Conservation (phyloP, 2,329 filamentous ascomycete species). For the Colletotrichum sojae region DNA sequence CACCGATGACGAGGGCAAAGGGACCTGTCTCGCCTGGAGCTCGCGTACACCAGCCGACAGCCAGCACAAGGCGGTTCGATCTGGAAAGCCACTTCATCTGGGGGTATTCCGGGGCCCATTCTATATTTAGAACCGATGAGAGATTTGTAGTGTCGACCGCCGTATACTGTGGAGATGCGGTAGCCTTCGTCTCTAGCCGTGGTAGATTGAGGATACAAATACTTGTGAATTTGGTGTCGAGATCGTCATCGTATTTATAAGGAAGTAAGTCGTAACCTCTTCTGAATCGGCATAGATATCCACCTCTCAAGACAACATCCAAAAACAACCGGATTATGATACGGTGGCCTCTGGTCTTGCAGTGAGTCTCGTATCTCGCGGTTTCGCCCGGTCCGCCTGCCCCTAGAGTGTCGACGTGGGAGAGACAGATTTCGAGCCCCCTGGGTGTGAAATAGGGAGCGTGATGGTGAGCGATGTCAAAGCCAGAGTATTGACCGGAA, state of each 20-base stretch:
- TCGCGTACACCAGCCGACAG: not conserved
- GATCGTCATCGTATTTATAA: not conserved
- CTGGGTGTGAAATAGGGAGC: slow-evolving; percentile 8
- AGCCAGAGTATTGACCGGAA: not conserved
- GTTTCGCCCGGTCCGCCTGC: not conserved
- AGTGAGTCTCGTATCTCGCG: slow-evolving; percentile 8
- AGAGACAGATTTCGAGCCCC: slow-evolving; percentile 9
- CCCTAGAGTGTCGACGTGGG: not conserved
- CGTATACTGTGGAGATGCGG: not conserved
- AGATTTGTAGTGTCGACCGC: not conserved
- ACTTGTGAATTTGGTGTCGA: not conserved
- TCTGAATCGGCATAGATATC: not conserved
- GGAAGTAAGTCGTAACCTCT: not conserved
- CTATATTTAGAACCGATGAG: not conserved
- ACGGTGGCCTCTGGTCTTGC: not conserved
- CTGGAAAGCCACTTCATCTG: not conserved
- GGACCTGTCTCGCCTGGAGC: not conserved
- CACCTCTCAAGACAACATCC: not conserved
- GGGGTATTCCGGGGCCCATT: not conserved
- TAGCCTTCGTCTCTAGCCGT: too few relatives aligned
- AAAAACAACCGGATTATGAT: not conserved
- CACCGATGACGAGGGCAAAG: not conserved
- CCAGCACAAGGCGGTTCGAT: not conserved
- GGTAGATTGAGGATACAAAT: not conserved
- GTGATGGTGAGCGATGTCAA: not conserved